phyloP scores from a whole-genome alignment of 495 filamentous ascomycete species.

The Neurospora intermedia region DNA sequence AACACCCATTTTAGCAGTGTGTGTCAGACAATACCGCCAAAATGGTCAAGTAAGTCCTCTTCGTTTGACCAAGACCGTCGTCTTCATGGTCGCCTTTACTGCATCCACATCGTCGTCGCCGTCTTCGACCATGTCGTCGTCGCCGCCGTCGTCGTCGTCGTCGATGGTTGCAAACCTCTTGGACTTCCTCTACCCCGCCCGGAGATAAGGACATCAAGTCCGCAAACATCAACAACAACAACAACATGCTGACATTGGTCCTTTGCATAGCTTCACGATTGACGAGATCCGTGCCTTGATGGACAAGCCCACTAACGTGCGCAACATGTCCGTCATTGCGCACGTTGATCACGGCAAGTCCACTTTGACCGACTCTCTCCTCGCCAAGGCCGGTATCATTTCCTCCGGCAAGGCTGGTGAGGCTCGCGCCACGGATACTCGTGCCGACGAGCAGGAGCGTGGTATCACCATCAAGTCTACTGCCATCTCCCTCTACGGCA shows the following conservation, averaged over 20 bases:
- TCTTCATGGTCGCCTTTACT: background rate
- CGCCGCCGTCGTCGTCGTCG: conserved; percentile 2
- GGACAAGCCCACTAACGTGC: conserved; percentile 94
- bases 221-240: conserved; percentile 1
- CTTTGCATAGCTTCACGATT: conserved; percentile 80
- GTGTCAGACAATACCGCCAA: conserved; percentile 60
- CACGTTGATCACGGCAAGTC: conserved; percentile 99
- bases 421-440: conserved; percentile 91
- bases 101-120: background rate
- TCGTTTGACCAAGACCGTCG: background rate
- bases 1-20: conserved; percentile 20
- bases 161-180: conserved; percentile 3
- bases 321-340: conserved; percentile 99
- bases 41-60: conserved; percentile 94
- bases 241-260: conserved; percentile 19
- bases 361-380: conserved; percentile 95
- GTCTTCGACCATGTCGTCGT: conserved; percentile 19
- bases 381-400: conserved; percentile 99
- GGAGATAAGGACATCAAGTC: conserved; percentile 30
- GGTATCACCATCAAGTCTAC: conserved; percentile 99
- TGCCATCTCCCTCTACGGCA: conserved; percentile 94
- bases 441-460: conserved; percentile 96
- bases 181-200: conserved; percentile 24
- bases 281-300: conserved; percentile 95
- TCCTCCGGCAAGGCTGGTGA: conserved; percentile 96